A percentile compares a stretch with the other conserved stretches of the same genome.
phyloP scores from a whole-genome alignment of 2,329 filamentous ascomycete genomes.

The Trichoderma brevicompactum region DNA sequence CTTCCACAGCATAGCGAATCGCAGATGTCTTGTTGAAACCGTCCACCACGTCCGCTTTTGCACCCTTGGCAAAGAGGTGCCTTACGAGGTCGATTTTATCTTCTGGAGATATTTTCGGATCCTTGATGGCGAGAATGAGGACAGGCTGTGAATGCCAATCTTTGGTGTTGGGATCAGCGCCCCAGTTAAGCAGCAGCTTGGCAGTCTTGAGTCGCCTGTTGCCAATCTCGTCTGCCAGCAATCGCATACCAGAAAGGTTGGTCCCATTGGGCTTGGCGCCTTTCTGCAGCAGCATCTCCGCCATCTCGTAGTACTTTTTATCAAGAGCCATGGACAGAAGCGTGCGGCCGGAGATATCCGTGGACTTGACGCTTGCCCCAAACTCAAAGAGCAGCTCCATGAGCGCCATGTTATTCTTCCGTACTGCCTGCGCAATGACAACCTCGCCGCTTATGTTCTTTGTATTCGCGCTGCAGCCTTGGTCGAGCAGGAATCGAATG shows the following conservation, averaged over 20 bases:
- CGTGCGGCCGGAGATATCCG: slow-evolving; percentile 39
- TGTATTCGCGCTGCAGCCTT: slow-evolving; percentile 40
- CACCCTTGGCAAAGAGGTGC: slow-evolving; percentile 43
- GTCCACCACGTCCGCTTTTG: slow-evolving; percentile 39
- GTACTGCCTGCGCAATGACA: slow-evolving; percentile 38
- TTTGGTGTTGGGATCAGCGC: slow-evolving; percentile 41
- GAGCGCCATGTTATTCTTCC: slow-evolving; percentile 38
- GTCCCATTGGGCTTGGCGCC: slow-evolving; percentile 42
- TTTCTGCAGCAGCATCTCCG: slow-evolving; percentile 41
- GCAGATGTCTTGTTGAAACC: slow-evolving; percentile 32
- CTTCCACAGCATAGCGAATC: slow-evolving; percentile 38
- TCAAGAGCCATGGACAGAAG: slow-evolving; percentile 39
- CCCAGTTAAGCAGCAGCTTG: slow-evolving; percentile 40
- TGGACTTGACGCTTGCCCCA: slow-evolving; percentile 44
- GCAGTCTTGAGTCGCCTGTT: slow-evolving; percentile 42
- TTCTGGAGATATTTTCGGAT: slow-evolving; percentile 34
- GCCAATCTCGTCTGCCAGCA: slow-evolving; percentile 42
- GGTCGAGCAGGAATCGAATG: slow-evolving; percentile 38
- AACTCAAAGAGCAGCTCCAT: slow-evolving; percentile 39
- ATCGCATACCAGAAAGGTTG: slow-evolving; percentile 39
- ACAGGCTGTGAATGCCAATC: slow-evolving; percentile 41
- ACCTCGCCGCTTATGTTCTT: slow-evolving; percentile 37
- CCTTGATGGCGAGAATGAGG: slow-evolving; percentile 40
- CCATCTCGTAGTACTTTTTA: slow-evolving; percentile 39
- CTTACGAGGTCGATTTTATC: slow-evolving; percentile 38